A percentile compares a stretch with the other conserved stretches of the same genome.
These are phyloP conservation scores for Colletotrichum sp. DNA, from an alignment of 2,329 filamentous ascomycete species.

Conservation along the genomic window DNA sequence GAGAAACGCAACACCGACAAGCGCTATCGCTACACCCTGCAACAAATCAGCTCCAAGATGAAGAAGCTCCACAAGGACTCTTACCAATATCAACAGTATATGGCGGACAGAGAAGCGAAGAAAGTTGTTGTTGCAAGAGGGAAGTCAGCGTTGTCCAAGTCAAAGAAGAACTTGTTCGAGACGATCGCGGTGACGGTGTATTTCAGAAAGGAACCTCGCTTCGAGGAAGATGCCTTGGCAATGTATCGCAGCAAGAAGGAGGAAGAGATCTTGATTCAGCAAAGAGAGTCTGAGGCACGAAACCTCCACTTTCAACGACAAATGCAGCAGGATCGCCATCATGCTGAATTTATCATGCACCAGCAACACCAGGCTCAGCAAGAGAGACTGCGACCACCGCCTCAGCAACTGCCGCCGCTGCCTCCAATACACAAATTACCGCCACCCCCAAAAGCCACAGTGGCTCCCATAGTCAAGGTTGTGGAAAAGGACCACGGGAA, in stretches of 20 bases:
- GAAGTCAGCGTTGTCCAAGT: conserved; percentile 13
- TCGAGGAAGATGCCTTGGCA: conserved; percentile 31
- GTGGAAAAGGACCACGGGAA: not conserved
- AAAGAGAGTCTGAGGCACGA: conserved; percentile 21
- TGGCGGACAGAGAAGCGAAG: not conserved
- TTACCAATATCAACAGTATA: conserved; percentile 2
- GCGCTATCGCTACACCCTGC: conserved; percentile 45
- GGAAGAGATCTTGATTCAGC: not conserved
- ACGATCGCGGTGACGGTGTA: conserved; percentile 48
- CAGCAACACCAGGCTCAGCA: not conserved
- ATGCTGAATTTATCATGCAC: not conserved
- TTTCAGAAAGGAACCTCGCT: conserved; percentile 45
- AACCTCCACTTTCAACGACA: conserved; percentile 5
- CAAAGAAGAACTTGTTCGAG: conserved; percentile 35
- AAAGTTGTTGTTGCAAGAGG: conserved; percentile 1
- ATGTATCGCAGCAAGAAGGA: conserved; percentile 24
- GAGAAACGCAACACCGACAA: conserved; percentile 36
- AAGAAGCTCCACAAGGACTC: conserved; percentile 28
- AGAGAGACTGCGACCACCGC: not conserved
- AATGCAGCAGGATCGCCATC: not conserved
- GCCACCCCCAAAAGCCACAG: not conserved
- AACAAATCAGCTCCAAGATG: conserved; percentile 47
- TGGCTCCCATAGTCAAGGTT: not conserved
- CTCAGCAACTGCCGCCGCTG: not conserved
- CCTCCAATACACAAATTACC: not conserved